Base-by-base conservation (phyloP, 1,139 yeast species). In the Yamadazyma diospyri region DNA sequence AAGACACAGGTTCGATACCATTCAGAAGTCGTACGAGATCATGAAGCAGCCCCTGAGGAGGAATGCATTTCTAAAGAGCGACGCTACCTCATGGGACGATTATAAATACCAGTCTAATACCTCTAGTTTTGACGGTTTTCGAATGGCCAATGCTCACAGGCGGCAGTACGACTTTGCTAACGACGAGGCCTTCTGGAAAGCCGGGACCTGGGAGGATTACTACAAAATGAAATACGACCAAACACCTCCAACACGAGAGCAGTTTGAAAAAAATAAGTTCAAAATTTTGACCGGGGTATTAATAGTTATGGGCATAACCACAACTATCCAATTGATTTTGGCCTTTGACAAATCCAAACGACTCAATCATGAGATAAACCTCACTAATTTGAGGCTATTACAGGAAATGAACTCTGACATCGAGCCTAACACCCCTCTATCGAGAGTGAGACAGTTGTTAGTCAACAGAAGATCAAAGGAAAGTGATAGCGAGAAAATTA, bases 121-220 rank as follows among this genome's bases (percentile, higher is more conserved):
- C 74, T 70, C 51, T 76, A 76, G 48, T 43, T 66, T 51, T 56
- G 61, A 42, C 42, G 77, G 36, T 53, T 65, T 56, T 43, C 49
- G 71, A 31, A 50, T 58, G 46, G 72, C 70, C 16, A 59, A 66
- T 39, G 64, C 69, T 7, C 69, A 66, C 39, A 48, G 71, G 15
- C 43, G 34, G 17, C 47, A 55, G 27, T 60, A 63, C 41, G 41
- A 49, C 12, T 65, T 61, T 43, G 45, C 51, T 7, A 51, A 59
- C 25, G 68, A 71, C 44, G 75, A 72, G 34, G 60, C 59, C 16
- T 78, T 78, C 47, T 76, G 82, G 81, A 72, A 61, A 36, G 84
- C 87, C 0, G 82, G 82, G 0, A 78, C 78, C 1, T 82, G 89
- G 89, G 85, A 80, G 40, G 89, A 82, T 46, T 73, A 69, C 46